phyloP scores from a whole-genome alignment of 2,329 filamentous ascomycete species.

The Gnomoniopsis sp. region DNA sequence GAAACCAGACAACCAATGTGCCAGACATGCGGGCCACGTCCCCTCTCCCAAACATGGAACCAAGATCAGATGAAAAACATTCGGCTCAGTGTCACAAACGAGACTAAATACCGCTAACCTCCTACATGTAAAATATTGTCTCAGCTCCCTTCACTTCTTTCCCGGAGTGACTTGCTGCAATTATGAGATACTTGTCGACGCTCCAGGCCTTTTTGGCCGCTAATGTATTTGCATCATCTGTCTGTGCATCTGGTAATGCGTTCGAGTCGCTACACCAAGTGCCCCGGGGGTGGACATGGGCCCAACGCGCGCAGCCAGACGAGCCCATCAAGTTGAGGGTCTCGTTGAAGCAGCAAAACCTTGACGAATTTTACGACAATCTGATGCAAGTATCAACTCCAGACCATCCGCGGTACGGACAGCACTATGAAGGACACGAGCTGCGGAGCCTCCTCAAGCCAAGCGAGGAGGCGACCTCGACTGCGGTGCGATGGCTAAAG shows the following conservation, averaged over 20 bases:
- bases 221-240: background rate
- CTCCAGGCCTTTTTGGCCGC: background rate
- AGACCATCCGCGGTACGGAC: slow-evolving; percentile 3
- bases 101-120: no score
- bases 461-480: background rate
- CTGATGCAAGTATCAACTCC: slow-evolving; percentile 1
- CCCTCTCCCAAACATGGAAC: no score
- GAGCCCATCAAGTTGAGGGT: background rate
- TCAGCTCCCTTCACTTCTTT: no score
- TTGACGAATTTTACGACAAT: slow-evolving; percentile 4
- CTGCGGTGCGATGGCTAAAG: slow-evolving; percentile 2
- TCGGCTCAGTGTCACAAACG: no score
- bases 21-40: no score
- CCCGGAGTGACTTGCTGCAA: background rate
- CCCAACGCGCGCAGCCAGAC: background rate
- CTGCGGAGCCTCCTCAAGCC: slow-evolving; percentile 2
- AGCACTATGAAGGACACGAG: slow-evolving; percentile 10
- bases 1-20: no score
- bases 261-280: slow-evolving; percentile 8
- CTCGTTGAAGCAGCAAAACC: slow-evolving; percentile 12
- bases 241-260: background rate
- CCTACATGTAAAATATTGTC: no score
- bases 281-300: slow-evolving; percentile 3
- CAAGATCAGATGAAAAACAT: no score
- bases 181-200: background rate